Base-by-base conservation (phyloP, 1,284 basidiomycete species). In the Heterobasidion annosum region DNA sequence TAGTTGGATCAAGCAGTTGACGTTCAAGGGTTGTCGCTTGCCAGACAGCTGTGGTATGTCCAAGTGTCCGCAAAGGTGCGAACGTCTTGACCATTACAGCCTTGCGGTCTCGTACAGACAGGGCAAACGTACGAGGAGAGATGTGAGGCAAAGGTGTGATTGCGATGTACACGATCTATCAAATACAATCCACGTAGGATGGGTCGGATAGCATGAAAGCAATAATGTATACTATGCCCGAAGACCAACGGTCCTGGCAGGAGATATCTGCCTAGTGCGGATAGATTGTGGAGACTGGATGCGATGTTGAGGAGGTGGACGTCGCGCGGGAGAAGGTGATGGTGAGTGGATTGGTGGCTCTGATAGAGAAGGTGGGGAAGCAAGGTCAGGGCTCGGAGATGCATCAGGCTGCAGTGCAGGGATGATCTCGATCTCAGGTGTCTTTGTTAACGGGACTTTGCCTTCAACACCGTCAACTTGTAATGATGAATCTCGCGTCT, bases 201-300 rank as follows among this genome's bases (percentile, higher is more conserved):
- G 25, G 25, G 25, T 25, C 3, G 25, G 4, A 25, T 25, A 25
- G 25, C 25, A 34, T 34, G 34, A 19, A 40, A 51, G n/a, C n/a
- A 25, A 25, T 25, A 25, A 25, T 25, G 25, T 25, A 25, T 25
- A 25, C 49, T 50, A 64, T 42, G 63, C 62, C 35, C 57, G 59
- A 8, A 62, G 60, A 54, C 57, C 64, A 43, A 65, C 61, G 8
- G 61, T 57, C 55, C 59, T 56, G 8, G 60, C 37, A 19, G 60
- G 58, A 1, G 64, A 58, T 50, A 58, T 52, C 25, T 25, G 25
- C 25, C 25, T 25, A 25, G 25, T 25, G 25, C 25, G 25, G 3
- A 25, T 25, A 25, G 25, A 25, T 25, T 25, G 25, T 4, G 25
- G 25, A 25, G 25, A 25, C 25, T 25, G 25, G 5, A 25, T 25